A percentile compares a stretch with the other conserved stretches of the same genome.
These are phyloP conservation scores for Pichia cabralensis DNA, from an alignment of 805 yeast species.

Conservation along the genomic window DNA sequence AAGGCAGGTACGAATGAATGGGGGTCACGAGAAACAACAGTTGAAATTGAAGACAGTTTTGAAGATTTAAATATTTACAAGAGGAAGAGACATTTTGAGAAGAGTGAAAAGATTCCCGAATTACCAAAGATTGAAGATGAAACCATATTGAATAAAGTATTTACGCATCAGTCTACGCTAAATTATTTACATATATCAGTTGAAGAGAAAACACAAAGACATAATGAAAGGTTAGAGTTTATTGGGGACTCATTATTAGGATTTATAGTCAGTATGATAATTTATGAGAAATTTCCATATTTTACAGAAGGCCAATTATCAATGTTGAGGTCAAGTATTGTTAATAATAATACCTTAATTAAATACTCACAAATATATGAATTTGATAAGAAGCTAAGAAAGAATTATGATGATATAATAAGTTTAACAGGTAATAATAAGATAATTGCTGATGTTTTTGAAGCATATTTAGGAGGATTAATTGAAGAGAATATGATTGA, in stretches of 20 bases:
- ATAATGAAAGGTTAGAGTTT: constrained; percentile 84
- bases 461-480: constrained; percentile 88
- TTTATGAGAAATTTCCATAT: constrained; percentile 57
- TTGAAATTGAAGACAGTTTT: neutral
- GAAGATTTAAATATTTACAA: constrained; percentile 2
- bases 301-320: constrained; percentile 78
- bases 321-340: constrained; percentile 54
- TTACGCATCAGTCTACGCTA: constrained; percentile 72
- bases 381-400: constrained; percentile 46
- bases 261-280: constrained; percentile 55
- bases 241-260: constrained; percentile 82
- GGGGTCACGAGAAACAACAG: neutral
- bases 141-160: constrained; percentile 54
- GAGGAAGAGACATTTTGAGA: constrained; percentile 6
- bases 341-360: constrained; percentile 61
- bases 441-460: constrained; percentile 80
- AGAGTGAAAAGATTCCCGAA: constrained; percentile 34
- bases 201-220: constrained; percentile 45
- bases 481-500: constrained; percentile 29
- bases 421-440: constrained; percentile 51
- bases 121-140: constrained; percentile 58
- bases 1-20: neutral
- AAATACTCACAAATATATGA: constrained; percentile 64
- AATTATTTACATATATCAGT: constrained; percentile 45
- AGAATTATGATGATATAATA: constrained; percentile 29